Evolutionary conservation across 2,329 filamentous ascomycete species (phyloP), one percentile per base, ranked within the genome.

Genomic region (Furcasterigmium furcatum): DNA sequence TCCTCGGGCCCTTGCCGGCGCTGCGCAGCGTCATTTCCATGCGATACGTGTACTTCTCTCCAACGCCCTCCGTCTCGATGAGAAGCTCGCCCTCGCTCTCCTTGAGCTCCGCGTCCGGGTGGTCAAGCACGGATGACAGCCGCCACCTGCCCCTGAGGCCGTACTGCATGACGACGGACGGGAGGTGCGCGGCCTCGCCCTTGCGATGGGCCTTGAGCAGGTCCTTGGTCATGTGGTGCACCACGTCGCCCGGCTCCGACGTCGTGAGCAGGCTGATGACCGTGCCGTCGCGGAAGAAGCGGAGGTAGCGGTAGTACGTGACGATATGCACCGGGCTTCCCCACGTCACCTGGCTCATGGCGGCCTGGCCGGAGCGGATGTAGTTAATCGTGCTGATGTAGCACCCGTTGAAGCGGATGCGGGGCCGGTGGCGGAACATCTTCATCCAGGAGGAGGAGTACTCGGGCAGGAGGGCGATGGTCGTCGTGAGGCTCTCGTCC

Each of bases 381-480:
- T 99, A 99, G 70, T 97, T 97, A 48, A 96, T 91, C 0, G 92
- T 97, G 64, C 84, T 89, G 65, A 99, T 97, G 70, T 99, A 99
- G 67, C 90, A 87, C 21, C 94, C 94, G 58, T 94, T 94, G 74
- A 95, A 99, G 47, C 94, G 88, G 49, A 97, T 78, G 36, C 94
- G 85, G 3, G 94, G 92, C 13, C 91, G 86, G 5, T 74, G 72
- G 32, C 87, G 88, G 70, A 96, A 95, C 72, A 96, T 88, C 44
- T 71, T 66, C 57, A 79, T 70, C 80, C 81, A 85, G 3, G 77
- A 77, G 3, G 65, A 66, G 4, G 66, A 58, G 56, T 82, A 84
- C 4, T 61, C 59, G 2, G 66, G 65, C 19, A 73, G 62, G 25
- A 80, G 65, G 3, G 67, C 60, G 16, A 63, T 52, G 0, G 74